A percentile compares a stretch with the other conserved stretches of the same genome.
Evolutionary conservation across 768 basidiomycete species (phyloP).

Genomic region (Cantharellus cinnabarinus): DNA sequence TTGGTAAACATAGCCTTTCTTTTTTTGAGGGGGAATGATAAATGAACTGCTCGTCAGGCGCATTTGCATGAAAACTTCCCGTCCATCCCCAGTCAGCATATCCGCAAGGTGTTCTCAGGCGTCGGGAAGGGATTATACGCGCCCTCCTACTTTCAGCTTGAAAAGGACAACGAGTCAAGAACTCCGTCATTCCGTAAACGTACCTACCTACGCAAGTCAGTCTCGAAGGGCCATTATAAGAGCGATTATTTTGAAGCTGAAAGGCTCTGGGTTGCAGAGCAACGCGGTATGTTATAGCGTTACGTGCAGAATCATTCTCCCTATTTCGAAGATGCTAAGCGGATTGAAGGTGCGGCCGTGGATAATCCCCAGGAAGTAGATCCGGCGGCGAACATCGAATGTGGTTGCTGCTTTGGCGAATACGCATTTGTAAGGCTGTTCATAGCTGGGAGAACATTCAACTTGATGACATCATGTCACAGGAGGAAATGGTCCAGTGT

Average conservation of each 20-base stretch:
- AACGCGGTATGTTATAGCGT: constrained; percentile 9
- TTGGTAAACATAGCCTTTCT: constrained; percentile 20
- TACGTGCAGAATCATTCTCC: neutral
- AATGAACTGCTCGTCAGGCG: constrained; percentile 18
- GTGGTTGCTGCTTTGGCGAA: constrained; percentile 66
- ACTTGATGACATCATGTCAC: neutral
- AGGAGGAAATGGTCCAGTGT: constrained; percentile 79
- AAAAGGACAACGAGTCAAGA: constrained; percentile 18
- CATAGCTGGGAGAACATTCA: neutral
- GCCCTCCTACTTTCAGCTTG: constrained; percentile 37
- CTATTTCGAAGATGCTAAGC: constrained; percentile 12
- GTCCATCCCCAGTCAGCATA: constrained; percentile 31
- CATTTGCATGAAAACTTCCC: constrained; percentile 40
- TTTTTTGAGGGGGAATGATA: constrained; percentile 2
- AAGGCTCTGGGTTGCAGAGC: constrained; percentile 26
- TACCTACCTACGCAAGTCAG: constrained; percentile 3
- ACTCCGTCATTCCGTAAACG: constrained; percentile 9
- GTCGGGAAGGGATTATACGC: constrained; percentile 34
- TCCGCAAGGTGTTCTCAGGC: constrained; percentile 24
- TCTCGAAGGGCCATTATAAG: neutral
- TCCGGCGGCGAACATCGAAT: constrained; percentile 46
- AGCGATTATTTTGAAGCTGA: constrained; percentile 24
- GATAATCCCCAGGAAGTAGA: constrained; percentile 27
- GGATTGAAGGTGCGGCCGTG: constrained; percentile 15
- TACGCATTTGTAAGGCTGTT: constrained; percentile 36